Percentiles rank a stretch among this genome's conserved stretches.
Conservation (phyloP, 371 early-diverging fungal genomes). For the Mortierella sp. region DNA sequence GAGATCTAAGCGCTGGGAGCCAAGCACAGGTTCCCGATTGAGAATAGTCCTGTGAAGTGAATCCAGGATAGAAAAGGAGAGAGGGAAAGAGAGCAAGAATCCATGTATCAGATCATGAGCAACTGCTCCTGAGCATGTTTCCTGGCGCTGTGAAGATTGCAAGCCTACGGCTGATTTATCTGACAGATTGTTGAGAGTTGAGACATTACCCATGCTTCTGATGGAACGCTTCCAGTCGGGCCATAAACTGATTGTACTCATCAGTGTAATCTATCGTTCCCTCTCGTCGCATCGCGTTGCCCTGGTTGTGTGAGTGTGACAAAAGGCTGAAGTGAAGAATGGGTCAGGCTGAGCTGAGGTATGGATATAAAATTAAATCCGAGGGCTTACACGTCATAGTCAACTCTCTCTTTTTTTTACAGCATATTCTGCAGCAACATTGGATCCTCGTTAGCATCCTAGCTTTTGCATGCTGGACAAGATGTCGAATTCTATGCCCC, state of each 20-base stretch:
- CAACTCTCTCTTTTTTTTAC: not conserved
- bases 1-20: slow-evolving; percentile 82
- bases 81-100: not conserved
- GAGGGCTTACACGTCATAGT: slow-evolving; percentile 11
- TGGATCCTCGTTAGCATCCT: not conserved
- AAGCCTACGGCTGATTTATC: slow-evolving; percentile 1
- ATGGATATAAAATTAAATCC: not conserved
- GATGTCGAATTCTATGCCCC: slow-evolving; percentile 51
- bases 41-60: slow-evolving; percentile 64
- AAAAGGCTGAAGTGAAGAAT: not conserved
- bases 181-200: not conserved
- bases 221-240: slow-evolving; percentile 76
- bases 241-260: slow-evolving; percentile 80
- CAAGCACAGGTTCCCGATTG: slow-evolving; percentile 82
- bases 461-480: not conserved
- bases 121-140: not conserved
- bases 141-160: not conserved
- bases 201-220: slow-evolving; percentile 71
- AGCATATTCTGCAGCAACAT: too few species aligned
- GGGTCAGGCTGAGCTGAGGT: not conserved
- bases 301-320: slow-evolving; percentile 8
- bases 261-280: slow-evolving; percentile 79
- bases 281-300: slow-evolving; percentile 53
- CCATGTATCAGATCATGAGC: not conserved
- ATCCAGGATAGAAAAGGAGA: slow-evolving; percentile 2